phyloP scores from a whole-genome alignment of 176 grass and related monocot species.

The Microstegium vimineum region DNA sequence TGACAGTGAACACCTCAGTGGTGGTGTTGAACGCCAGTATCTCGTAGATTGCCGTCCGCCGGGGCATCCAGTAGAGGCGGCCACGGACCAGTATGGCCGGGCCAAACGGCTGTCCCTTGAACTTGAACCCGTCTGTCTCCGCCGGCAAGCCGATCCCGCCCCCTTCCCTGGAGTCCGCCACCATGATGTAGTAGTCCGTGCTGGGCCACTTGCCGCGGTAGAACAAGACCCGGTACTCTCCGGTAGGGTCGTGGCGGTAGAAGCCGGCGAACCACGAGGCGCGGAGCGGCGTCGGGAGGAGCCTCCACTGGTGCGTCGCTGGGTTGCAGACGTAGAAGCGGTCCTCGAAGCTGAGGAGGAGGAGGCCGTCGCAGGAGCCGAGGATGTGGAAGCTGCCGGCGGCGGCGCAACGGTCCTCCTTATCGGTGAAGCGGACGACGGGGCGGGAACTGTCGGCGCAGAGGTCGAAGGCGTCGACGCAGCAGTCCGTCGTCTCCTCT shows the following conservation, averaged over 20 bases:
- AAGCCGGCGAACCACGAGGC: background rate
- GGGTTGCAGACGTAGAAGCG: conserved; percentile 22
- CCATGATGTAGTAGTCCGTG: background rate
- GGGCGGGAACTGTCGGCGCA: background rate
- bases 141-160: background rate
- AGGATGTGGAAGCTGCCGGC: background rate
- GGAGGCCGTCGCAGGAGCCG: conserved; percentile 20
- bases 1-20: background rate
- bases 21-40: conserved; percentile 10
- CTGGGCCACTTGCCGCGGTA: background rate
- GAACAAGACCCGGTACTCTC: background rate
- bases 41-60: background rate
- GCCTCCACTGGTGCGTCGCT: background rate
- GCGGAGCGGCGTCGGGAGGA: background rate
- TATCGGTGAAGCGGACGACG: background rate
- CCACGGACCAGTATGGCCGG: background rate
- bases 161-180: background rate
- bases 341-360: background rate
- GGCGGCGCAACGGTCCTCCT: too few relatives aligned
- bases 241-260: conserved; percentile 12
- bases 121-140: background rate
- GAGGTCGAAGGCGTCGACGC: conserved; percentile 18
- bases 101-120: background rate
- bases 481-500: background rate
- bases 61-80: background rate